These are phyloP conservation scores for Colletotrichum sp. DNA, from an alignment of 2,329 filamentous ascomycete genomes.

Conservation along the genomic window DNA sequence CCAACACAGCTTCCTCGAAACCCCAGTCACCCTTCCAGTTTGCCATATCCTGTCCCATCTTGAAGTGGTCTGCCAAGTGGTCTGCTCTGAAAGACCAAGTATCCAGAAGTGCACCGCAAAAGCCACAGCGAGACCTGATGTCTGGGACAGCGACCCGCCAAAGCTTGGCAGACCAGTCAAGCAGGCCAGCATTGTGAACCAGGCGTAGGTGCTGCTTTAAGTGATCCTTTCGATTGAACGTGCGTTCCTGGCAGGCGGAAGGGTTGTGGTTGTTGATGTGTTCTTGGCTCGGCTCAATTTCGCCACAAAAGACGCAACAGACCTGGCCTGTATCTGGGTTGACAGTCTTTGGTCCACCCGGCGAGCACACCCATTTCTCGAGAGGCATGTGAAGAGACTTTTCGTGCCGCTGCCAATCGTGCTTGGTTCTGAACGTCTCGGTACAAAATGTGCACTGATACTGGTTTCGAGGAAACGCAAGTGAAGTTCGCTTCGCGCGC, in stretches of 20 bases:
- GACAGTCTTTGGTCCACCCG: slow-evolving; percentile 27
- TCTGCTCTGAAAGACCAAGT: slow-evolving; percentile 38
- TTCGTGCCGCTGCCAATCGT: slow-evolving; percentile 57
- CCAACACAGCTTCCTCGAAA: slow-evolving; percentile 37
- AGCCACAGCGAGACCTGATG: slow-evolving; percentile 37
- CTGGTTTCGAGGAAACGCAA: slow-evolving; percentile 1
- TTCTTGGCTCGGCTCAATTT: slow-evolving; percentile 30
- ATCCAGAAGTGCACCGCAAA: slow-evolving; percentile 37
- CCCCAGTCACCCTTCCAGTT: slow-evolving; percentile 46
- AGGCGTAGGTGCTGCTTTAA: slow-evolving; percentile 42
- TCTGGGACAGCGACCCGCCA: neutral
- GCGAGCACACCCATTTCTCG: slow-evolving; percentile 48
- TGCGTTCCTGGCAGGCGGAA: slow-evolving; percentile 51
- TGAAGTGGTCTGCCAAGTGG: slow-evolving; percentile 45
- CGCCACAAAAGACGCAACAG: slow-evolving; percentile 43
- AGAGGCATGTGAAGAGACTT: slow-evolving; percentile 51
- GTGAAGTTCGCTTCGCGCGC: slow-evolving; percentile 2
- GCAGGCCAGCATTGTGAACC: neutral
- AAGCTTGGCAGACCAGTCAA: neutral
- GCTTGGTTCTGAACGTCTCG: slow-evolving; percentile 47
- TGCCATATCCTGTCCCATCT: slow-evolving; percentile 39
- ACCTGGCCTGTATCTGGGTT: slow-evolving; percentile 31
- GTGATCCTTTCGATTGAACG: slow-evolving; percentile 50
- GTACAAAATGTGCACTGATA: slow-evolving; percentile 52
- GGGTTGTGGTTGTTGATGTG: slow-evolving; percentile 45